Percentiles rank a stretch among this genome's conserved stretches.
phyloP scores from a whole-genome alignment of 805 yeast species.

The Ogataea polymorpha region DNA sequence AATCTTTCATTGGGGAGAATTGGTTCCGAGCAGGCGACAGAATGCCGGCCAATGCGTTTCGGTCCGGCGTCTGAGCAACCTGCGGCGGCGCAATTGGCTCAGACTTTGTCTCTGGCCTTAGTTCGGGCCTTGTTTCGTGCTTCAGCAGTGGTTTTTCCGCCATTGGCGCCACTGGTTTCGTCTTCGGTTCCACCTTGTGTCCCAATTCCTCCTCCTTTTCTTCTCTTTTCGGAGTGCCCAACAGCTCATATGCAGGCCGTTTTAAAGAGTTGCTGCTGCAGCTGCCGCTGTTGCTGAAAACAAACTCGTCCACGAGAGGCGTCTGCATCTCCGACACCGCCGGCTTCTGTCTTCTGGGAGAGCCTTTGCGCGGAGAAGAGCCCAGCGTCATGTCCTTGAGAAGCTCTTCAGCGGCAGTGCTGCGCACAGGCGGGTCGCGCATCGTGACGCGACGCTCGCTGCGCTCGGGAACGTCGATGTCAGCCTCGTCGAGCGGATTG shows the following conservation, averaged over 20 bases:
- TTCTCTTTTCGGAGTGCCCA: conserved; percentile 7
- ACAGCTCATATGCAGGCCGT: conserved; percentile 15
- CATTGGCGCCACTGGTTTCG: neutral
- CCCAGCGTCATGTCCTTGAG: conserved; percentile 24
- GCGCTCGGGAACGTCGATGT: conserved; percentile 26
- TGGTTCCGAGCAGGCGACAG: conserved; percentile 3
- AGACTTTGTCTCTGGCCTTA: neutral
- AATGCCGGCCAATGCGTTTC: neutral
- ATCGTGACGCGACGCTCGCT: conserved; percentile 21
- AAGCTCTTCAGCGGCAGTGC: conserved; percentile 8
- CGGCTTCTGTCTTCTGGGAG: conserved; percentile 24
- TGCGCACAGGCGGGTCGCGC: conserved; percentile 13
- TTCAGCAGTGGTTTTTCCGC: neutral
- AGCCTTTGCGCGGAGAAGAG: conserved; percentile 31
- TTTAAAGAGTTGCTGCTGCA: conserved; percentile 1
- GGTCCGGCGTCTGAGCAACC: neutral
- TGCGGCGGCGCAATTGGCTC: neutral
- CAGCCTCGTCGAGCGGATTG: conserved; percentile 4
- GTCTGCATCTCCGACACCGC: conserved; percentile 11
- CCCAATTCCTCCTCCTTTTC: conserved; percentile 1
- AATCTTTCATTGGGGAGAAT: conserved; percentile 11
- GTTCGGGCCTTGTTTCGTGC: neutral
- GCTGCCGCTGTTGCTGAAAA: conserved; percentile 15
- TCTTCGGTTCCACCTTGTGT: neutral
- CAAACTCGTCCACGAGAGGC: conserved; percentile 27